These are phyloP conservation scores for Drosera capensis DNA, from an alignment of 148 eudicot species.

Conservation along the genomic window DNA sequence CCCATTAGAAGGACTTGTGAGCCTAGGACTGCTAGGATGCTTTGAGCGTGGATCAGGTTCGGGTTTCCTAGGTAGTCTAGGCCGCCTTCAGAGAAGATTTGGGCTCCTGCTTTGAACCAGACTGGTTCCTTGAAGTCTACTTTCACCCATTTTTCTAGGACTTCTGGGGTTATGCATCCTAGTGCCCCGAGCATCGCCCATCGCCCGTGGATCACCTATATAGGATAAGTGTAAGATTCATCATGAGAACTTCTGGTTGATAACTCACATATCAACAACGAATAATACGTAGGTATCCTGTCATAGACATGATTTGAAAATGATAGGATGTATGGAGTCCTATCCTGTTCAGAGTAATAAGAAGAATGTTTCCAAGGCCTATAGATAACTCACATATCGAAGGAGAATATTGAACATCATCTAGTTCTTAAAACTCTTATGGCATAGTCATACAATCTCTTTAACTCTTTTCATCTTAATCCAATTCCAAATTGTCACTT, in stretches of 20 bases:
- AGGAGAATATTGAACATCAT: too few relatives aligned
- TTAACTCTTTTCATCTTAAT: too few relatives aligned
- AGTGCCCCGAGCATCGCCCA: slow-evolving; percentile 89
- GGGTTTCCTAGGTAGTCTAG: slow-evolving; percentile 80
- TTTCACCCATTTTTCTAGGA: slow-evolving; percentile 56
- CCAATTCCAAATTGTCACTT: too few relatives aligned
- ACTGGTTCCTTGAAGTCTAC: slow-evolving; percentile 72
- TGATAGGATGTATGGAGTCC: neutral
- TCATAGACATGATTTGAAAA: neutral
- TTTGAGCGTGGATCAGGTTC: slow-evolving; percentile 68
- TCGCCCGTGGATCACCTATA: slow-evolving; percentile 62
- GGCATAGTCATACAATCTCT: too few relatives aligned
- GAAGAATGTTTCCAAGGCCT: too few relatives aligned
- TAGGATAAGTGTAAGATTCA: neutral
- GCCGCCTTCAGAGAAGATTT: slow-evolving; percentile 71
- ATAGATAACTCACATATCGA: too few relatives aligned
- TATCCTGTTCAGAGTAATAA: too few relatives aligned
- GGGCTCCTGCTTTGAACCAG: slow-evolving; percentile 83
- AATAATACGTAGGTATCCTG: too few relatives aligned
- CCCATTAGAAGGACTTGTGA: slow-evolving; percentile 69
- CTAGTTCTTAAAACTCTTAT: too few relatives aligned
- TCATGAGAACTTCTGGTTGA: neutral
- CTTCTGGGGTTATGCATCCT: slow-evolving; percentile 77
- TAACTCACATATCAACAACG: neutral
- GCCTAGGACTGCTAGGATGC: slow-evolving; percentile 58